Base-by-base conservation (phyloP, 2,329 filamentous ascomycete species). In the Nigrograna mackinnonii region DNA sequence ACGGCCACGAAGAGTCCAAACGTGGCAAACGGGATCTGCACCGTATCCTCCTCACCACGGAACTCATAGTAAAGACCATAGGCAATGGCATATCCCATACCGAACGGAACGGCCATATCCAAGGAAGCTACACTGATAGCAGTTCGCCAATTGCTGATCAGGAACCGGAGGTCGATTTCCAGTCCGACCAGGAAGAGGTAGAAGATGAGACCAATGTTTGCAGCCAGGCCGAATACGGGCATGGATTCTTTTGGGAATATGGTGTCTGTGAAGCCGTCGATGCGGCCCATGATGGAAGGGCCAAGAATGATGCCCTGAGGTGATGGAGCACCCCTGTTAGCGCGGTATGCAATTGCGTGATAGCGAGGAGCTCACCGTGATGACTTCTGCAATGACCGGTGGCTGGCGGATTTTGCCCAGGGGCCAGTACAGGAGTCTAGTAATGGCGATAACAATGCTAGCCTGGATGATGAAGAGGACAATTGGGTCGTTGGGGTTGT, bases 131-230 rank as follows among this genome's bases (percentile, higher is more conserved):
- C 91, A 55, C 83, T 87, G 14, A 86, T 67, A 0, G 91, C 90
- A 4, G 91, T 77, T 34, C 80, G 82, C 90, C 90, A 95, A 61
- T 95, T 95, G 58, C 79, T 83, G 20, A 84, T 69, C 46, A 95
- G 79, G 57, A 90, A 84, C 30, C 87, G 80, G 31, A 95, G 74
- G 60, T 96, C 89, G 33, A 91, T 89, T 71, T 96, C 91, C 3
- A 96, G 77, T 2, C 89, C 91, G 18, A 95, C 89, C 44, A 95
- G 77, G 69, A 96, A 96, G 24, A 96, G 75, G 64, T 94, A 95
- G 6, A 96, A 76, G 12, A 95, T 80, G 39, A 96, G 74, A 5
- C 91, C 91, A 3, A 96, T 70, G 55, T 94, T 95, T 33, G 91
- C 90, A 33, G 89, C 87, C 40, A 91, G 79, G 55, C 75, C 85